Evolutionary conservation across 805 yeast genomes (phyloP), one percentile per base, ranked within the genome.

Genomic region (Alloascoidea africana): DNA sequence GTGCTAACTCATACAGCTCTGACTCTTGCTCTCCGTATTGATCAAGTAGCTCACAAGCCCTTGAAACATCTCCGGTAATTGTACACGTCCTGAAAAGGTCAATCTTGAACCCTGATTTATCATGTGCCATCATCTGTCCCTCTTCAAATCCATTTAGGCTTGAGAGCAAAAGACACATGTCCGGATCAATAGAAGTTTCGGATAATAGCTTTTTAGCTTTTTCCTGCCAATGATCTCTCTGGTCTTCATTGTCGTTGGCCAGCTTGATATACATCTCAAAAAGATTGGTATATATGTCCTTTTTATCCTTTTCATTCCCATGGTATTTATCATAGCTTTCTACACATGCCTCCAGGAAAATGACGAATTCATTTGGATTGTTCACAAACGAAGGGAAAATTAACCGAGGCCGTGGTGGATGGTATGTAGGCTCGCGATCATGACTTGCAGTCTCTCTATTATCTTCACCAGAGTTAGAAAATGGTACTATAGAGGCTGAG

Each of bases 261-360:
- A 82, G 55, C 0, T 76, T 64, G 30, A 87, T 57, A 47, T 89
- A 91, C 63, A 84, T 64, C 49, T 89, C 96, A 49, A 76, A 81
- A 30, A 89, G 61, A 0, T 96, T 84, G 2, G 82, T 72, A 39
- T 82, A 61, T 34, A 89, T 65, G 35, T 79, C 93, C 37, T 68
- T 69, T 46, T 76, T 73, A 48, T 89, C 96, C 43, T 69, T 71
- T 3, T 55, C 55, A 37, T 70, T 65, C 0, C 91, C 89, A 38
- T 81, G 91, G 49, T 76, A 82, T 40, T 67, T 68, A 39, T 78
- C 86, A 50, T 82, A 82, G 8, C 81, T 67, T 46, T 78, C 83
- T 13, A 86, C 58, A 47, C 95, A 85, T 0, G 97, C 96, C 53
- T 91, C 98, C 40, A 91, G 56, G 44, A 91, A 91, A 4, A 83